Evolutionary conservation across 75 land plant genomes (phyloP).

Genomic region (Selaginella moellendorffii): DNA sequence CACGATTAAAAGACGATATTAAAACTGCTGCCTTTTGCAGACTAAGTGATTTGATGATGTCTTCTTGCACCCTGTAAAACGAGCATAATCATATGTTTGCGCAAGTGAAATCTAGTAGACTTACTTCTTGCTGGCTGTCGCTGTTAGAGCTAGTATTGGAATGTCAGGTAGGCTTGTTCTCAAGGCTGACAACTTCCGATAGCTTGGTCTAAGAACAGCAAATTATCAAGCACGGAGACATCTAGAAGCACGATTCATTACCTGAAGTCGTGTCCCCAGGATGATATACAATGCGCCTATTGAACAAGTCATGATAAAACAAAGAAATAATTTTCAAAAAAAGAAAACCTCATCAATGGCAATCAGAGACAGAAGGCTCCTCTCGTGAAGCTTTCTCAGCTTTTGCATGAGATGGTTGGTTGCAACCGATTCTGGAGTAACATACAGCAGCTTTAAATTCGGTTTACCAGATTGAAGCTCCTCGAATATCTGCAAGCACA

Average conservation of each 20-base stretch:
- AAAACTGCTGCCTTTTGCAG: slow-evolving; percentile 54
- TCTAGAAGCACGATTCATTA: slow-evolving; percentile 1
- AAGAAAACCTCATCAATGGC: slow-evolving; percentile 95
- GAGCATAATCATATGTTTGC: background rate
- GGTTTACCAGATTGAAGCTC: slow-evolving; percentile 74
- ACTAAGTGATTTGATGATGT: slow-evolving; percentile 50
- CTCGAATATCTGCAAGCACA: slow-evolving; percentile 49
- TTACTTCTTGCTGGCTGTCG: slow-evolving; percentile 83
- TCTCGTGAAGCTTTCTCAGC: slow-evolving; percentile 42
- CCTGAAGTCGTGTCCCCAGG: slow-evolving; percentile 99
- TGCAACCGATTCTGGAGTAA: slow-evolving; percentile 76
- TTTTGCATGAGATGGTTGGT: slow-evolving; percentile 55
- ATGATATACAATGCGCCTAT: slow-evolving; percentile 91
- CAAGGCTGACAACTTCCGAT: slow-evolving; percentile 70
- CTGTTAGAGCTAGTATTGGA: slow-evolving; percentile 79
- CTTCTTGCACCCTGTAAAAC: slow-evolving; percentile 69
- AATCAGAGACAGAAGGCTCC: slow-evolving; percentile 62
- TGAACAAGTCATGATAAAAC: too few relatives aligned
- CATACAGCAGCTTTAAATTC: slow-evolving; percentile 56
- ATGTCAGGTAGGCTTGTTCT: slow-evolving; percentile 46
- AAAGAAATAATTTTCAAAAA: too few relatives aligned
- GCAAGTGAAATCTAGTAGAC: slow-evolving; percentile 1
- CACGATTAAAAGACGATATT: slow-evolving; percentile 68
- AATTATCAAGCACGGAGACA: background rate
- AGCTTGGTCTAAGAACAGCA: slow-evolving; percentile 54